Percentiles rank a stretch among this genome's conserved stretches.
Evolutionary conservation across 768 basidiomycete genomes (phyloP).

Genomic region (Boletales sp.): DNA sequence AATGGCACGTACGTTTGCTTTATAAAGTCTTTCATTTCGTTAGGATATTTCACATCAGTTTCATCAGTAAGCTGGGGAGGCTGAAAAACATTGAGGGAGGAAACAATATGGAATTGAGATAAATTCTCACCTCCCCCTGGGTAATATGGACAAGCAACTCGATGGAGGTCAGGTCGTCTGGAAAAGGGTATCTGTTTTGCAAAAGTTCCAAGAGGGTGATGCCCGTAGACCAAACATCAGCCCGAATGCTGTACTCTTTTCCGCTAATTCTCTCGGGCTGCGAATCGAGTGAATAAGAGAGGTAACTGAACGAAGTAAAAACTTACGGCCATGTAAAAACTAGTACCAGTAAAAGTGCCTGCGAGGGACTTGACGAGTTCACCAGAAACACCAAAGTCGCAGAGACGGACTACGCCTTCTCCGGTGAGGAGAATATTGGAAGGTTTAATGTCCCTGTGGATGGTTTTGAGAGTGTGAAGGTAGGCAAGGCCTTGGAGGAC

Average conservation of each 20-base stretch:
- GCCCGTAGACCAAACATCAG: slow-evolving; percentile 98
- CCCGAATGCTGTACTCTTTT: slow-evolving; percentile 87
- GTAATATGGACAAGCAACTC: slow-evolving; percentile 92
- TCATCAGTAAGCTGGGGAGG: slow-evolving; percentile 83
- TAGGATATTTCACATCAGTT: slow-evolving; percentile 60
- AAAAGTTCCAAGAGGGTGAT: slow-evolving; percentile 93
- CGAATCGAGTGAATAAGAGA: slow-evolving; percentile 7
- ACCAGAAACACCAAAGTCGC: slow-evolving; percentile 97
- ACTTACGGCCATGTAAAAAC: slow-evolving; percentile 98
- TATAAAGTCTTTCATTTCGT: slow-evolving; percentile 91
- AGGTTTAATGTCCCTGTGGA: slow-evolving; percentile 95
- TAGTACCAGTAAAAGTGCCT: slow-evolving; percentile 96
- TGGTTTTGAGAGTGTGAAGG: slow-evolving; percentile 85
- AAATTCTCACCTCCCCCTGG: slow-evolving; percentile 58
- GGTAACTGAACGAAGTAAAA: neutral
- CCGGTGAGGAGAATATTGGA: slow-evolving; percentile 88
- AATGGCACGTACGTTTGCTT: slow-evolving; percentile 62
- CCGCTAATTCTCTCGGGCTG: slow-evolving; percentile 95
- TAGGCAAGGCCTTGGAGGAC: slow-evolving; percentile 91
- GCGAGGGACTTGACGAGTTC: slow-evolving; percentile 89
- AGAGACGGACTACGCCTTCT: slow-evolving; percentile 87
- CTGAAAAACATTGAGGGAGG: slow-evolving; percentile 36
- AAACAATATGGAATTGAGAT: slow-evolving; percentile 2
- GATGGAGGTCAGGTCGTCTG: slow-evolving; percentile 87
- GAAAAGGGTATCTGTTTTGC: slow-evolving; percentile 93